Conservation (phyloP, 1,139 yeast genomes). For the Zygosaccharomyces sapae region DNA sequence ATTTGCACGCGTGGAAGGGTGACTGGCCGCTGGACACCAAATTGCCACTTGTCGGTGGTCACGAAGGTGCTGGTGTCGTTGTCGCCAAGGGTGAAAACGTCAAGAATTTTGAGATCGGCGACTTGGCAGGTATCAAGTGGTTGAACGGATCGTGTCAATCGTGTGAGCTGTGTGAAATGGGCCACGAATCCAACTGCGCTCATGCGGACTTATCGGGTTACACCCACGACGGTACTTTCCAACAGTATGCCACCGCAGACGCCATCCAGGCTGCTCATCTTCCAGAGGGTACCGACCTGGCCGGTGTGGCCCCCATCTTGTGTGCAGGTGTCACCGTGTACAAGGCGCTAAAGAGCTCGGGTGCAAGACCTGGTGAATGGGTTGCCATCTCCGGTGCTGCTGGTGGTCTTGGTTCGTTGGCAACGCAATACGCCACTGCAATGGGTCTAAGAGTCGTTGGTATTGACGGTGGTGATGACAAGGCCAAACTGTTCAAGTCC, state of each 20-base stretch:
- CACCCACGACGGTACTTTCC: constrained; percentile 79
- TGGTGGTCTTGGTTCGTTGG: constrained; percentile 75
- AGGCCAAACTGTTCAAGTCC: constrained; percentile 50
- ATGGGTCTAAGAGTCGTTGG: constrained; percentile 69
- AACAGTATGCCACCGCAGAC: constrained; percentile 76
- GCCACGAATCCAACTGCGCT: constrained; percentile 64
- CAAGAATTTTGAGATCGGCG: constrained; percentile 64
- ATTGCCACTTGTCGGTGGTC: constrained; percentile 69
- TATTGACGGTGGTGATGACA: constrained; percentile 72
- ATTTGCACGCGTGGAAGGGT: constrained; percentile 68
- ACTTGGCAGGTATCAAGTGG: constrained; percentile 73
- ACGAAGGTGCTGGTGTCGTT: constrained; percentile 80
- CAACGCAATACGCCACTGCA: constrained; percentile 70
- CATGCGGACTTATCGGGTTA: constrained; percentile 69
- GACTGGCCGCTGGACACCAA: constrained; percentile 62
- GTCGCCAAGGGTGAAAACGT: constrained; percentile 68
- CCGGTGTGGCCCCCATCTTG: constrained; percentile 63
- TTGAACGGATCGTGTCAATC: constrained; percentile 65
- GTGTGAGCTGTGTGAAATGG: constrained; percentile 64
- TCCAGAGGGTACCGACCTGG: constrained; percentile 63
- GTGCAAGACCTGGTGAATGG: constrained; percentile 64
- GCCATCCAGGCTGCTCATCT: constrained; percentile 72
- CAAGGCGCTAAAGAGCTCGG: constrained; percentile 71
- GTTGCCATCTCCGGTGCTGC: constrained; percentile 76
- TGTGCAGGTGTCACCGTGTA: constrained; percentile 82